Evolutionary conservation across 192 early-diverging fungal genomes (phyloP), one percentile per base, ranked within the genome.

Genomic region (Entomortierella parvispora): DNA sequence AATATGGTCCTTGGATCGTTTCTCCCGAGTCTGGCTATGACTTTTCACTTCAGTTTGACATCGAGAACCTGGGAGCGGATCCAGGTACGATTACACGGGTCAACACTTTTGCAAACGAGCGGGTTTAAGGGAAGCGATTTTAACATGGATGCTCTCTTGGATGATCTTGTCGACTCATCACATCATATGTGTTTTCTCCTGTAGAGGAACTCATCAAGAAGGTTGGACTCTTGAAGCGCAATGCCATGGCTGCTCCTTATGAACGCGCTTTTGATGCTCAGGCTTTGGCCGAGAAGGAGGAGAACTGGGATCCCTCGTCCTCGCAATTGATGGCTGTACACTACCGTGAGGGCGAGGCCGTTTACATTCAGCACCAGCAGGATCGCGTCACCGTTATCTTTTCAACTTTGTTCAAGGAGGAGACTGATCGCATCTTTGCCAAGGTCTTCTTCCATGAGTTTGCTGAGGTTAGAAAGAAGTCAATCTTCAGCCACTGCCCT

Each of bases 391-490:
- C 98, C 2, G 96, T 98, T 23, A 96, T 98, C 37, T 40, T 98
- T 82, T 94, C 92, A 32, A 97, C 96, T 12, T 84, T 89, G 80
- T 99, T 99, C 82, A 96, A 96, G 81, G 98, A 99, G 62, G 98
- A 99, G 69, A 94, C 95, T 12, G 98, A 99, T 76, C 89, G 91
- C 33, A 92, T 99, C 65, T 92, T 95, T 82, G 98, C 96, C 51
- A 93, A 91, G 65, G 95, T 99, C 32, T 99, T 99, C 79, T 83
- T 99, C 62, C 96, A 98, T 89, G 97, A 99, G 90, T 99, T 99
- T 83, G 96, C 97, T 12, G 37, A 40, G 12, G 37, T 40, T 12
- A 5, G 37, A 5, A 40, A 40, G 12, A 40, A 40, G 37, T 12
- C 37, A 5, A 83, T 89, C 37, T 88, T 95, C 56, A 94, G 95